These are phyloP conservation scores for Plantago elongata DNA, from an alignment of 257 asterid species.

Conservation along the genomic window DNA sequence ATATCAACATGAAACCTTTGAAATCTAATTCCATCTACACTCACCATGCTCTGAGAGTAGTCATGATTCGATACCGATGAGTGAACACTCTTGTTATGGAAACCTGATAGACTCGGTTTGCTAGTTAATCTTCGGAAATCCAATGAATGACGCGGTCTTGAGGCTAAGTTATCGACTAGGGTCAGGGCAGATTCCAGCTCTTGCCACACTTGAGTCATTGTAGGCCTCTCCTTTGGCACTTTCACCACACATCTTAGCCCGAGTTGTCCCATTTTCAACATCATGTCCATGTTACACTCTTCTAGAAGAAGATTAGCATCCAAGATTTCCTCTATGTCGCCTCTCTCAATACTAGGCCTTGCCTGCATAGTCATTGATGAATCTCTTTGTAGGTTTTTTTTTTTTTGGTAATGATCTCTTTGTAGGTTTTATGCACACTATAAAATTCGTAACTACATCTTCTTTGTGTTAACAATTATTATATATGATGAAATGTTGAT, in stretches of 20 bases:
- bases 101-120: neutral
- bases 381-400: no score
- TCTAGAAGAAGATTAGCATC: conserved; percentile 53
- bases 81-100: neutral
- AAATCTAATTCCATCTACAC: conserved; percentile 52
- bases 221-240: conserved; percentile 67
- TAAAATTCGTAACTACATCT: no score
- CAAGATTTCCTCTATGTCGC: conserved; percentile 44
- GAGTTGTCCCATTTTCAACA: conserved; percentile 62
- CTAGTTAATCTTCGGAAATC: conserved; percentile 5
- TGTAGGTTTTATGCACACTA: no score
- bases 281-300: conserved; percentile 55
- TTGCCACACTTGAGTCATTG: conserved; percentile 60
- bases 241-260: conserved; percentile 55
- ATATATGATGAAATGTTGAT: neutral
- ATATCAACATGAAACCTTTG: conserved; percentile 54
- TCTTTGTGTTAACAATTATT: no score
- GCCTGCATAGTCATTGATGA: conserved; percentile 35
- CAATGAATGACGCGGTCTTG: neutral
- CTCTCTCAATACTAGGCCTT: conserved; percentile 57
- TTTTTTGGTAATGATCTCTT: no score
- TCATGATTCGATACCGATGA: neutral
- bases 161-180: conserved; percentile 1
- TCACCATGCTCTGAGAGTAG: conserved; percentile 40
- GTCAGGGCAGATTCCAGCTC: conserved; percentile 50